Evolutionary conservation across 108 stramenopile genomes (phyloP).

Genomic region (Craspedostauros australis): DNA sequence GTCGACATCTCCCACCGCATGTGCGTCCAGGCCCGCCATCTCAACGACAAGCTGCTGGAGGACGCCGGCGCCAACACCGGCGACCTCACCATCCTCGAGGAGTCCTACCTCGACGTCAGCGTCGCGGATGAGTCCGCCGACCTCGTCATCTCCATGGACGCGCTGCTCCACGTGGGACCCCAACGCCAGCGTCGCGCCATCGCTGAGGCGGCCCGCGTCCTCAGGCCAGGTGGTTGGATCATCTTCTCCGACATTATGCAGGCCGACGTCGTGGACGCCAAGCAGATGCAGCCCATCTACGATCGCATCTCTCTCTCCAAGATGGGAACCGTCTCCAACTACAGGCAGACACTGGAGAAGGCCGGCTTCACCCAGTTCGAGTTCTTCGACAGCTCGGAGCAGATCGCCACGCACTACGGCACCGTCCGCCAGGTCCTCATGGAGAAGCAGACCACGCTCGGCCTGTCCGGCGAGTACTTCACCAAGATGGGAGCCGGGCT

Average conservation of each 20-base stretch:
- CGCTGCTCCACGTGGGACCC: constrained; percentile 40
- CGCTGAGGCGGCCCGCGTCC: constrained; percentile 33
- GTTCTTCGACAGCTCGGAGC: constrained; percentile 25
- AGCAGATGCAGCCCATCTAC: constrained; percentile 30
- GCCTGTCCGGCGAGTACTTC: constrained; percentile 21
- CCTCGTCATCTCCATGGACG: constrained; percentile 32
- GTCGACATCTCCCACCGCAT: constrained; percentile 29
- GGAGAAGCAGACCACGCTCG: constrained; percentile 16
- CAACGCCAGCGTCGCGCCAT: constrained; percentile 29
- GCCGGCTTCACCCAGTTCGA: constrained; percentile 29
- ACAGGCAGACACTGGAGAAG: constrained; percentile 15
- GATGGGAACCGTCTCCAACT: constrained; percentile 37
- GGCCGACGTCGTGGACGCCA: constrained; percentile 11
- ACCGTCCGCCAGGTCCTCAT: constrained; percentile 21
- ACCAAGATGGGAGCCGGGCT: constrained; percentile 25
- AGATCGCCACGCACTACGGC: constrained; percentile 32
- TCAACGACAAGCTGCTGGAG: constrained; percentile 7
- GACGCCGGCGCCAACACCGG: background rate
- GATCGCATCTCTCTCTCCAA: constrained; percentile 34
- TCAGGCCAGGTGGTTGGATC: constrained; percentile 41
- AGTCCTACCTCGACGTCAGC: constrained; percentile 31
- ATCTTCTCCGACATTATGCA: constrained; percentile 44
- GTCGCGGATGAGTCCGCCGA: constrained; percentile 28
- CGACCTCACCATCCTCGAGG: constrained; percentile 26
- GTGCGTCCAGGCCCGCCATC: constrained; percentile 23